phyloP scores from a whole-genome alignment of 2,329 filamentous ascomycete species.

The Neopestalotiopsis rosae region DNA sequence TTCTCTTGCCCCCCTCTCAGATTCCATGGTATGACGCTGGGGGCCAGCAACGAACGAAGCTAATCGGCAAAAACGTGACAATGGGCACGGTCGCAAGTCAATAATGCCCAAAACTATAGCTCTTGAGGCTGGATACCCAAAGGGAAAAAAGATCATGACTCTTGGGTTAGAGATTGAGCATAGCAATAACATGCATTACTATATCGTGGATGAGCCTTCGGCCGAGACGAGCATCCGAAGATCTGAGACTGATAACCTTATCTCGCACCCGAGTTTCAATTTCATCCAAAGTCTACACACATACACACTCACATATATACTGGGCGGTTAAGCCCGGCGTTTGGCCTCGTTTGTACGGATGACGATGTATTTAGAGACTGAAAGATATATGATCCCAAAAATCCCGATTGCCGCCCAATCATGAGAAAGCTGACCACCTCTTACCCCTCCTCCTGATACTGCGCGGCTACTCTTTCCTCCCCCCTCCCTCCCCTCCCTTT shows the following conservation, averaged over 20 bases:
- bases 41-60: no score
- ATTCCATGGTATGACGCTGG: no score
- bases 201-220: background rate
- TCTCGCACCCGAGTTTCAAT: background rate
- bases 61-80: background rate
- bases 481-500: background rate
- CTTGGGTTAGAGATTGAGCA: background rate
- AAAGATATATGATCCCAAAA: background rate
- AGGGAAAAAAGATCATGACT: background rate
- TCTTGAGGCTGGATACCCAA: no score
- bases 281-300: background rate
- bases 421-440: background rate
- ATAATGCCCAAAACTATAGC: background rate
- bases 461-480: background rate
- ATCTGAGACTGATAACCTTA: constrained; percentile 2
- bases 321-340: no score
- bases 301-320: background rate
- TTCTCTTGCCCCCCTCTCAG: no score
- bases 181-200: background rate
- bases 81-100: background rate
- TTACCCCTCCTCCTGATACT: constrained; percentile 16
- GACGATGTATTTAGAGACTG: background rate
- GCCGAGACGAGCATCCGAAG: background rate
- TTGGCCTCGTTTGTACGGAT: no score
- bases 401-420: background rate